Base-by-base conservation (phyloP, 1,284 basidiomycete species). In the Phellopilus nigrolimitatus region DNA sequence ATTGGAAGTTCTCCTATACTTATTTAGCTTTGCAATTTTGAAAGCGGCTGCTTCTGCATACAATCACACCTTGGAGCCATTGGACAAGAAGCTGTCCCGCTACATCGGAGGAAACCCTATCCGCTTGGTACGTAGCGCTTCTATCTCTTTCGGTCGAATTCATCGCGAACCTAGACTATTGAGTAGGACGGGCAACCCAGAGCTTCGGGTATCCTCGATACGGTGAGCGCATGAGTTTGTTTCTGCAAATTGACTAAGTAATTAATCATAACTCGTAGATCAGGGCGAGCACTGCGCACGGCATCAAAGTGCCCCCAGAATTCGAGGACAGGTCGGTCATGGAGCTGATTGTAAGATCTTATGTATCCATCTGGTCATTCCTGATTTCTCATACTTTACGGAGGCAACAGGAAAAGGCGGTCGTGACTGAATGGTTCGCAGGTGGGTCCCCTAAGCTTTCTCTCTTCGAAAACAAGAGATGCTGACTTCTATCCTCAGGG, bases 181-280 rank as follows among this genome's bases (percentile, higher is more conserved):
- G n/a, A n/a, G n/a, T n/a, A 66, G 64, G 87, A 91, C 56, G 87
- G 88, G 0, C 82, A 79, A 58, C 89, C 89, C 3, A 71, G 87
- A 53, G 82, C 85, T 4, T 88, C 82, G 13, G 89, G 88, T 4
- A 74, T 92, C n/a, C 68, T 91, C 57, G 89, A 91, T 63, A 91
- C 88, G 0, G 82, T 84, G 53, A 42, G 75, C 60, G 30, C 5
- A 19, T 7, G 13, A 8, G n/a, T 33, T 15, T 25, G 4, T 1
- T 34, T 3, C 9, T 12, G 9, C 30, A 39, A 22, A 13, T 8
- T 58, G 15, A 4, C 12, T 22, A 49, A 44, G 19, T 39, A 9
- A 41, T 27, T 17, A 22, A 30, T n/a, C 4, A 54, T 36, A 19
- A 27, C 33, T 15, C 43, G 40, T 55, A 87, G 84, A 67, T 88